phyloP scores from a whole-genome alignment of 1,284 basidiomycete genomes.

The Ganoderma resinaceum region DNA sequence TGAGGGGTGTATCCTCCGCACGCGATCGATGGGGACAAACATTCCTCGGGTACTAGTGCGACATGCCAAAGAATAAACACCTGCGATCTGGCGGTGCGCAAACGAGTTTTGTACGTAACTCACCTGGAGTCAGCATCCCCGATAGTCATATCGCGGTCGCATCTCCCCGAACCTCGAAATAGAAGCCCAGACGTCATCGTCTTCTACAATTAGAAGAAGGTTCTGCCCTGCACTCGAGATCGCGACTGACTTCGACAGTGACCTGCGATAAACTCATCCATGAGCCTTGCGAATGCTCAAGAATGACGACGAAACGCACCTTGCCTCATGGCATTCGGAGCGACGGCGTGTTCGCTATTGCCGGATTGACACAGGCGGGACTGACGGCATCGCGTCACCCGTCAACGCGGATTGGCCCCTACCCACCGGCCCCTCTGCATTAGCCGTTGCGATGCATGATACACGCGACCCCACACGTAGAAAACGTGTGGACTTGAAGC shows the following conservation, averaged over 20 bases:
- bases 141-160: neutral
- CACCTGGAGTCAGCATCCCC: neutral
- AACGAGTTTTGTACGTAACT: neutral
- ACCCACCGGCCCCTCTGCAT: neutral
- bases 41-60: neutral
- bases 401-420: neutral
- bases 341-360: neutral
- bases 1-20: neutral
- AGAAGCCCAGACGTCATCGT: neutral
- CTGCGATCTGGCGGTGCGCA: neutral
- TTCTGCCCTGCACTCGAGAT: neutral
- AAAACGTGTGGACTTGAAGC: neutral
- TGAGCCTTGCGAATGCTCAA: neutral
- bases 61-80: too few species aligned
- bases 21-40: neutral
- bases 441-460: neutral
- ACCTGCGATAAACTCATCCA: neutral
- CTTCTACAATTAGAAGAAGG: neutral
- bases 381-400: neutral
- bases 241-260: neutral
- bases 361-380: neutral
- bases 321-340: neutral
- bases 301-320: neutral
- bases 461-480: neutral
- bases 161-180: neutral